Evolutionary conservation across 2,329 filamentous ascomycete genomes (phyloP), one percentile per base, ranked within the genome.

Genomic region (Penicillium sp.): DNA sequence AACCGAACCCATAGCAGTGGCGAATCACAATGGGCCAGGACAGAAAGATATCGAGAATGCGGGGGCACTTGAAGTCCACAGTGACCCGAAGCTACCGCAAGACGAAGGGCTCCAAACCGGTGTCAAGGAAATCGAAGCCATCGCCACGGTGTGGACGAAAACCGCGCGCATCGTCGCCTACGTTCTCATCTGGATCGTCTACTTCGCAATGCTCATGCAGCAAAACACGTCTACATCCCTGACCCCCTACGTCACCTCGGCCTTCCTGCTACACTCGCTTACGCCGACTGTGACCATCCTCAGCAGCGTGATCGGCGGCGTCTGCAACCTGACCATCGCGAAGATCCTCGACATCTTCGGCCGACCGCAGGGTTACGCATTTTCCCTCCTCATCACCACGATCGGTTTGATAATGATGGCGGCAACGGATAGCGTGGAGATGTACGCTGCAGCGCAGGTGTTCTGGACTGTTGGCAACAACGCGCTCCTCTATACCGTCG

Each of bases 311-410:
- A 83, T 89, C 41, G 82, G 81, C 47, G 87, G 85, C 38, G 78
- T 87, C 38, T 76, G 83, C 56, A 87, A 86, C 70, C 79, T 90
- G n/a, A 83, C 86, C 2, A 78, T 87, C 31, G 86, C 86, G 58
- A 89, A 89, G 71, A 78, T 87, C 7, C 76, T 90, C 55, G 85
- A 90, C 72, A 78, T 87, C 31, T 89, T 84, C 82, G 88, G 86
- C 45, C 85, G 87, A 35, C 80, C 85, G 0, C 82, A 88, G 68
- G 87, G 84, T 19, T 82, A 87, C 61, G 63, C 81, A 3, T 57
- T 86, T 45, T 84, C 84, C 66, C 72, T 85, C 0, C 60, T 75
- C 4, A 69, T 83, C 56, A 81, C 81, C 69, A 76, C 82, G 0
- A 55, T 82, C 0, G 82, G 83, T 17, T 78, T 89, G 56, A 79